Conservation (phyloP, 2,329 filamentous ascomycete genomes). For the Neofusicoccum ribis region DNA sequence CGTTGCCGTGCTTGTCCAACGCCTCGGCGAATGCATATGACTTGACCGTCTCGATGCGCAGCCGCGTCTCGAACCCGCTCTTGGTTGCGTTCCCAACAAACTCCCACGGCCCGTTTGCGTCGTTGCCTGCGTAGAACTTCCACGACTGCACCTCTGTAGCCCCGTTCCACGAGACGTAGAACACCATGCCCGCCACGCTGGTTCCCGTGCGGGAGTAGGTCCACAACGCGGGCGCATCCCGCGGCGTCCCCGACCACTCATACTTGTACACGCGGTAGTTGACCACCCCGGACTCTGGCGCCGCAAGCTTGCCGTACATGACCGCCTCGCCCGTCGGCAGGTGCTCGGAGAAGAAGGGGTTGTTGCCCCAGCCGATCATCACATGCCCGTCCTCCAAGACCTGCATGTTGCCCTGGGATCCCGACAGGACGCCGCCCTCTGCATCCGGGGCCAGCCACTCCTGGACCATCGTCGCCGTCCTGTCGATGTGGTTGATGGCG, state of each 20-base stretch:
- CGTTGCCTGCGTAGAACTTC: constrained; percentile 50
- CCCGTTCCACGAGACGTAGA: constrained; percentile 58
- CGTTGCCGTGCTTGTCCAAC: constrained; percentile 20
- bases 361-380: constrained; percentile 58
- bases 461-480: constrained; percentile 48
- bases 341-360: constrained; percentile 46
- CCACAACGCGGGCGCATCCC: constrained; percentile 20
- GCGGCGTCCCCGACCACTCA: constrained; percentile 49
- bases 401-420: constrained; percentile 57
- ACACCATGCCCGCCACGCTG: constrained; percentile 34
- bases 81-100: constrained; percentile 42
- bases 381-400: constrained; percentile 55
- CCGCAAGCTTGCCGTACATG: constrained; percentile 54
- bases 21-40: constrained; percentile 22
- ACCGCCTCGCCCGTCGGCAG: constrained; percentile 50
- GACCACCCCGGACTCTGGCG: constrained; percentile 38
- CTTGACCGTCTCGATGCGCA: constrained; percentile 18
- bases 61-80: constrained; percentile 46
- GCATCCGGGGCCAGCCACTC: constrained; percentile 51
- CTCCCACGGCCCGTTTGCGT: constrained; percentile 36
- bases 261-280: constrained; percentile 59
- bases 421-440: constrained; percentile 46
- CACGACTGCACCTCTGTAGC: constrained; percentile 49
- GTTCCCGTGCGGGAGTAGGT: constrained; percentile 21
- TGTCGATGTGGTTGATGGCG: constrained; percentile 44